Evolutionary conservation across 179 eudicot species (phyloP).

Genomic region (Actinidia arguta): DNA sequence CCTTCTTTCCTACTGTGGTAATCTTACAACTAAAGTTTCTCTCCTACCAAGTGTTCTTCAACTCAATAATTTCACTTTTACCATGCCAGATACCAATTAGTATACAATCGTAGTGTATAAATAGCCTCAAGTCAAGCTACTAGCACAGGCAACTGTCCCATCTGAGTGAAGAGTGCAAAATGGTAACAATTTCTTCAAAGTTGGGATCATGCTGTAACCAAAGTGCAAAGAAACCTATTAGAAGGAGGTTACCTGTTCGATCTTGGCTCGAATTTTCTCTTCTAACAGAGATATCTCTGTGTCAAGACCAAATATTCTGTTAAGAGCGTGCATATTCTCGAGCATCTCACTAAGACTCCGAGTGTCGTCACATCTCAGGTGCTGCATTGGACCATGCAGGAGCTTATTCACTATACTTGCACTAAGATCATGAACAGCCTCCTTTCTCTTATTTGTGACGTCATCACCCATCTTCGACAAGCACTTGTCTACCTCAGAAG

Average conservation of each 20-base stretch:
- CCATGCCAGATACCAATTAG: not conserved
- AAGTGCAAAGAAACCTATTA: not conserved
- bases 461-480: slow-evolving; percentile 34
- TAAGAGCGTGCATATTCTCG: slow-evolving; percentile 43
- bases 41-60: not conserved
- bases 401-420: slow-evolving; percentile 37
- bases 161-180: not conserved
- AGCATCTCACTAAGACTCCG: slow-evolving; percentile 33
- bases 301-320: slow-evolving; percentile 34
- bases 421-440: slow-evolving; percentile 35
- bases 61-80: not conserved
- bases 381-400: slow-evolving; percentile 49
- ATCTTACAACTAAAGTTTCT: not conserved
- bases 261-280: slow-evolving; percentile 42
- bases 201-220: not conserved
- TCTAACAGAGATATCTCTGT: slow-evolving; percentile 33
- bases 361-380: slow-evolving; percentile 43
- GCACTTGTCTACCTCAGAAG: slow-evolving; percentile 38
- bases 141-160: not conserved
- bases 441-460: slow-evolving; percentile 31
- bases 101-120: not conserved
- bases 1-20: not conserved
- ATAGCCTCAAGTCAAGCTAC: not conserved
- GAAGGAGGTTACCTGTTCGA: slow-evolving; percentile 27
- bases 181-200: not conserved